phyloP scores from a whole-genome alignment of 768 basidiomycete genomes.

The Termitomyces sp. region DNA sequence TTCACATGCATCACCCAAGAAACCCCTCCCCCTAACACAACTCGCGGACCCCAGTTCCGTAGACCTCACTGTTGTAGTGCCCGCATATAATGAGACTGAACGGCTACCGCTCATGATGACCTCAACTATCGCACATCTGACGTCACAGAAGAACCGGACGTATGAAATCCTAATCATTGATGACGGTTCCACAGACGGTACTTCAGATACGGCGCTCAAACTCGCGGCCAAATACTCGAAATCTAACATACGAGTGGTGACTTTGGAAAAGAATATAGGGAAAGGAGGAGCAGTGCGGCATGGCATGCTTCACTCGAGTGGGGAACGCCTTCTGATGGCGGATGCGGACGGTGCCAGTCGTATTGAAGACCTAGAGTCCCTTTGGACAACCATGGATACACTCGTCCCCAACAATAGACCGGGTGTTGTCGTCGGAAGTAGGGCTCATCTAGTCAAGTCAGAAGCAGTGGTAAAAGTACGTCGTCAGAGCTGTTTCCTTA shows the following conservation, averaged over 20 bases:
- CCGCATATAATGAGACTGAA: slow-evolving; percentile 88
- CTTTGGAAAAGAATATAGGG: slow-evolving; percentile 75
- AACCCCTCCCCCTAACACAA: slow-evolving; percentile 52
- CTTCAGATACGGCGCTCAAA: slow-evolving; percentile 58
- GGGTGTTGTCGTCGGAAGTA: slow-evolving; percentile 78
- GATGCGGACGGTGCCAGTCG: slow-evolving; percentile 94
- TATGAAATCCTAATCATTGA: slow-evolving; percentile 88
- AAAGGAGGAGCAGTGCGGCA: slow-evolving; percentile 94
- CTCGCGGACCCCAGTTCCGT: slow-evolving; percentile 56
- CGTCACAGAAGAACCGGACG: slow-evolving; percentile 42
- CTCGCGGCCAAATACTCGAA: slow-evolving; percentile 55
- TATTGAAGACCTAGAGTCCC: slow-evolving; percentile 77
- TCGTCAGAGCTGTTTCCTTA: slow-evolving; percentile 1
- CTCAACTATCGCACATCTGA: slow-evolving; percentile 66
- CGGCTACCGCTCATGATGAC: slow-evolving; percentile 84
- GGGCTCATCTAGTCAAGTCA: slow-evolving; percentile 89
- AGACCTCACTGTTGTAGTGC: slow-evolving; percentile 79
- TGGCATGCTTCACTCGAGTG: slow-evolving; percentile 82
- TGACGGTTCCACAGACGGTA: slow-evolving; percentile 83
- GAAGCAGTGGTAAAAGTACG: slow-evolving; percentile 91
- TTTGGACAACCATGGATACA: slow-evolving; percentile 74
- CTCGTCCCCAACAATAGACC: slow-evolving; percentile 46
- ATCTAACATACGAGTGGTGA: slow-evolving; percentile 73
- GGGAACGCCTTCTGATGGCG: slow-evolving; percentile 79
- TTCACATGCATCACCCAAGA: slow-evolving; percentile 48